Evolutionary conservation across 2,329 filamentous ascomycete genomes (phyloP).

Genomic region (Ophiocordyceps australis): DNA sequence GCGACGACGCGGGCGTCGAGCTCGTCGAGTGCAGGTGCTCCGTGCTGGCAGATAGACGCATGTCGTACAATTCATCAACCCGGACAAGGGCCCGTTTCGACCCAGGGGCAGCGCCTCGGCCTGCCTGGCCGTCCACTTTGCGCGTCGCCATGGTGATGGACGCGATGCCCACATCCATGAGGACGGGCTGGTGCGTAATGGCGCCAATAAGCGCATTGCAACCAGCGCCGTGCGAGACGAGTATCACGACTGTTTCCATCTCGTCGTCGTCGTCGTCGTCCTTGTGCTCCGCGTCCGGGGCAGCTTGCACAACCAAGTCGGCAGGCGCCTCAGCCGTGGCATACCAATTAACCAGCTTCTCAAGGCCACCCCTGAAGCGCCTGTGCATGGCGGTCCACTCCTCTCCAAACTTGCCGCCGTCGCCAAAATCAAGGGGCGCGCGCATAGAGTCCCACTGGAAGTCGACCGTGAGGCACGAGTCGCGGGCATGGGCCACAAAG

Average conservation of each 20-base stretch:
- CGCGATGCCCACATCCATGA: constrained; percentile 78
- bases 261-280: constrained; percentile 32
- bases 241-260: constrained; percentile 60
- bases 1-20: constrained; percentile 15
- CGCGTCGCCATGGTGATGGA: constrained; percentile 78
- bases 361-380: constrained; percentile 64
- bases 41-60: constrained; percentile 55
- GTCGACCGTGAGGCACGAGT: constrained; percentile 74
- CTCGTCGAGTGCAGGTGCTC: constrained; percentile 44
- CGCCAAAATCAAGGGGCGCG: constrained; percentile 61
- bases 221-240: constrained; percentile 89
- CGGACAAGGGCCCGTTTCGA: constrained; percentile 17
- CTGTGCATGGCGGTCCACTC: constrained; percentile 95
- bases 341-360: constrained; percentile 75
- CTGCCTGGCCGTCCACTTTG: constrained; percentile 24
- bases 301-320: constrained; percentile 31
- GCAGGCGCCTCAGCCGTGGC: constrained; percentile 30
- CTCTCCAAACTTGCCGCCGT: constrained; percentile 75
- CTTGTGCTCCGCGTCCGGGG: constrained; percentile 7
- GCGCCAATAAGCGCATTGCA: constrained; percentile 92
- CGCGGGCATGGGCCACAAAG: constrained; percentile 77
- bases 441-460: constrained; percentile 93
- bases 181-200: constrained; percentile 75
- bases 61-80: constrained; percentile 49
- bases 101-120: constrained; percentile 10